Base-by-base conservation (phyloP, 2,329 filamentous ascomycete species). In the Colletotrichum higginsianum region DNA sequence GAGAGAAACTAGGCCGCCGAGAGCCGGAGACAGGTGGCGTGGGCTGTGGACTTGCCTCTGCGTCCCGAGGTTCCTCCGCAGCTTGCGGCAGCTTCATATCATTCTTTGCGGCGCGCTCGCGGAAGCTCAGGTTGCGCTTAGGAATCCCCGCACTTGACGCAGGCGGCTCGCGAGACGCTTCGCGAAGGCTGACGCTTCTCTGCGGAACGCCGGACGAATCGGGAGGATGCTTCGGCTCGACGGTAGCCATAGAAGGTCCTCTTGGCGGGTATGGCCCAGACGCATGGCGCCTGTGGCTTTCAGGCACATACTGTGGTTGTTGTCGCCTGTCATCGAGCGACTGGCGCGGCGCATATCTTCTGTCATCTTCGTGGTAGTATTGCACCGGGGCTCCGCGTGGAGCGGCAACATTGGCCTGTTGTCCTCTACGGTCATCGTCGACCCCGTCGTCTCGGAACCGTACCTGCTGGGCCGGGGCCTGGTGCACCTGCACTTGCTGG, bases 41-140 rank as follows among this genome's bases (percentile, higher is more conserved):
- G 42, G 74, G 73, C 47, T 76, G 77, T 35, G 76, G 75, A n/a
- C 74, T 74, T n/a, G 55, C 61, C 46, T 65, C 66, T n/a, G 50
- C 63, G 47, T 61, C 71, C n/a, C 56, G 58, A 35, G n/a, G 38
- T 38, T 38, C 52, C n/a, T 49, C 46, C 26, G 44, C n/a, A 38
- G 65, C 78, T 35, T 76, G 79, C 3, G 82, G 79, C 12, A 82
- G 73, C 18, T 80, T 78, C 50, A 83, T 75, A 23, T 86, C 84
- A 60, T 84, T 83, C 72, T 82, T 84, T 3, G 82, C 84, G 8
- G 89, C 84, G 63, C 88, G 86, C 74, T 91, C 89, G n/a, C 88
- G 87, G 79, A 90, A 89, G 79, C 89, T 91, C 50, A 89, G 76
- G 62, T 89, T 89, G 61, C 88, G 86, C 76, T 87, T 86, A 4